These are phyloP conservation scores for Sedum album DNA, from an alignment of 164 flowering plant species.

Conservation along the genomic window DNA sequence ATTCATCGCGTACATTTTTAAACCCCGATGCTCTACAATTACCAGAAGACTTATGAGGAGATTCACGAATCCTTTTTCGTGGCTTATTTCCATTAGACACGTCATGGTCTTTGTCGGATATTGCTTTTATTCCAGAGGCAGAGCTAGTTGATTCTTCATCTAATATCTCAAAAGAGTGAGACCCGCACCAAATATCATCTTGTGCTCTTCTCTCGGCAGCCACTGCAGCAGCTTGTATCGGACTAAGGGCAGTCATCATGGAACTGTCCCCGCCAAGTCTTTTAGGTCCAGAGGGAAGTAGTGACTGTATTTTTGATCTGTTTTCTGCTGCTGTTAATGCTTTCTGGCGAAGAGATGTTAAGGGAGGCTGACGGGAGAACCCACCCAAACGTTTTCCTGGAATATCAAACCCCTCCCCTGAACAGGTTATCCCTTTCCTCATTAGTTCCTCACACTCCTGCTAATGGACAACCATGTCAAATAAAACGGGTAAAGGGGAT, in stretches of 20 bases:
- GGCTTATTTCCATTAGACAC: not conserved
- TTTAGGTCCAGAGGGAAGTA: conserved; percentile 76
- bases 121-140: not conserved
- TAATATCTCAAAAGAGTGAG: too few species aligned
- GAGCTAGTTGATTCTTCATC: conserved; percentile 31
- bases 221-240: too few species aligned
- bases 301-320: conserved; percentile 44
- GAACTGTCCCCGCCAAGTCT: too few species aligned
- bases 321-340: too few species aligned
- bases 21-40: too few species aligned
- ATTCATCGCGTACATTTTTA: conserved; percentile 8
- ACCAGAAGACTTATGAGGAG: not conserved
- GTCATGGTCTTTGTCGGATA: not conserved
- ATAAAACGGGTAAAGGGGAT: not conserved
- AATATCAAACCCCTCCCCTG: conserved; percentile 73
- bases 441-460: too few species aligned
- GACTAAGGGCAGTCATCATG: too few species aligned
- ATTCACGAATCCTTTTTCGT: not conserved
- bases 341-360: conserved; percentile 66
- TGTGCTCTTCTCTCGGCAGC: too few species aligned
- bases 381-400: too few species aligned
- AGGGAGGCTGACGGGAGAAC: conserved; percentile 64
- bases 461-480: not conserved
- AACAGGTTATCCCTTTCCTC: conserved; percentile 84
- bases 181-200: too few species aligned